A percentile compares a stretch with the other conserved stretches of the same genome.
Conservation (phyloP, 2,329 filamentous ascomycete genomes). For the Alternaria gaisen region DNA sequence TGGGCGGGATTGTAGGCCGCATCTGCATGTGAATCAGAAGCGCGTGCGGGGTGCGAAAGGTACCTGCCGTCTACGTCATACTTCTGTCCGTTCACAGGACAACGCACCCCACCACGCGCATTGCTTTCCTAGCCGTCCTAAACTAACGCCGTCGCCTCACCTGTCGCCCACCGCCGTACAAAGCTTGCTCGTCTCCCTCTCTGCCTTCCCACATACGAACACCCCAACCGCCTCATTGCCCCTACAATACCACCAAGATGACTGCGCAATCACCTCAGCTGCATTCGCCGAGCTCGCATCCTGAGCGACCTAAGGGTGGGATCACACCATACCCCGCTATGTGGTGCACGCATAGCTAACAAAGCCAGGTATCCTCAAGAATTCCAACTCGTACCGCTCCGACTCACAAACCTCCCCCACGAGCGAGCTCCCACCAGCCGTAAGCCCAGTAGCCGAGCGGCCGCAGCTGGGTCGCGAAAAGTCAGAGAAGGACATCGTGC, state of each 20-base stretch:
- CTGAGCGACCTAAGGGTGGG: conserved; percentile 57
- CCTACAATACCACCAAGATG: conserved; percentile 23
- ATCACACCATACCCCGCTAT: conserved; percentile 10
- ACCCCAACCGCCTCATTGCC: conserved; percentile 21
- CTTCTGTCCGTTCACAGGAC: conserved; percentile 13
- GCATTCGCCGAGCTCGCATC: conserved; percentile 47
- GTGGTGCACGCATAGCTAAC: conserved; percentile 19
- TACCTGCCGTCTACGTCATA: conserved; percentile 17
- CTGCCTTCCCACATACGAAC: conserved; percentile 6
- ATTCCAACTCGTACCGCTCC: conserved; percentile 73
- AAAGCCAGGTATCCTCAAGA: conserved; percentile 88
- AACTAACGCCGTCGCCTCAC: conserved; percentile 3
- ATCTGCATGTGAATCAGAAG: conserved; percentile 8
- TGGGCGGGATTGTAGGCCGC: neutral
- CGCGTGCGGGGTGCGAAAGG: conserved; percentile 15
- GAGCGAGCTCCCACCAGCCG: conserved; percentile 47
- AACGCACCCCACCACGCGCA: conserved; percentile 13
- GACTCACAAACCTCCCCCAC: conserved; percentile 58
- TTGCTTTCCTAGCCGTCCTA: conserved; percentile 17
- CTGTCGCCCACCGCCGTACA: conserved; percentile 7
- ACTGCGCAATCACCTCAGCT: conserved; percentile 46
- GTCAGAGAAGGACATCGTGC: conserved; percentile 85
- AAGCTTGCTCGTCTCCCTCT: neutral
- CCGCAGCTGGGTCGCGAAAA: conserved; percentile 61
- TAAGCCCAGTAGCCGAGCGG: conserved; percentile 46